Evolutionary conservation across 225 moss, liverwort and hornwort species (phyloP).

Genomic region (Pleurozium schreberi): DNA sequence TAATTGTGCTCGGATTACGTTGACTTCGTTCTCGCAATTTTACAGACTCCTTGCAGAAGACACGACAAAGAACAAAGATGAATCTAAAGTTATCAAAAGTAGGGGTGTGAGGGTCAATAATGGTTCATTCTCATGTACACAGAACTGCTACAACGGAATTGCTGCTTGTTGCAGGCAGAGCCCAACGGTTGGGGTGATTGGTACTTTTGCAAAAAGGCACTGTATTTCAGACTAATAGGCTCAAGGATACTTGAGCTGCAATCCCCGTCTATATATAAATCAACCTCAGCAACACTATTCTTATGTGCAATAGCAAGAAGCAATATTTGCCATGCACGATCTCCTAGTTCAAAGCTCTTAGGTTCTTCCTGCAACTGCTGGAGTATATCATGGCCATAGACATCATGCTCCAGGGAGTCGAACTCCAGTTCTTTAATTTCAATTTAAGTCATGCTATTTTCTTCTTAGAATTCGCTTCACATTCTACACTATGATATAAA

Average conservation of each 20-base stretch:
- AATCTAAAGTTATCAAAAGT: neutral
- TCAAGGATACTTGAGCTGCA: constrained; percentile 51
- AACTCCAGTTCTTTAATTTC: neutral
- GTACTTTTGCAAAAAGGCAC: constrained; percentile 33
- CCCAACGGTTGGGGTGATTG: neutral
- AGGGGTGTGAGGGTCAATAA: neutral
- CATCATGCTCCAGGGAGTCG: neutral
- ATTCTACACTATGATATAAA: neutral
- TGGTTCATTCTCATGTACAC: neutral
- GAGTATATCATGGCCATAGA: constrained; percentile 27
- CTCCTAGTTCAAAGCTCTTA: constrained; percentile 22
- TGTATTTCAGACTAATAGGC: constrained; percentile 39
- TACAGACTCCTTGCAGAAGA: neutral
- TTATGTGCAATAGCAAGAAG: constrained; percentile 52
- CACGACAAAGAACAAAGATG: neutral
- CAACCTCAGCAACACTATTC: constrained; percentile 42
- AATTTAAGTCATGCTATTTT: neutral
- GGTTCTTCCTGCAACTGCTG: constrained; percentile 39
- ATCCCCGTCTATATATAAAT: constrained; percentile 13
- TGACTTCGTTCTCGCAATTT: neutral
- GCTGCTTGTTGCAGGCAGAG: neutral
- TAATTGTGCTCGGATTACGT: neutral
- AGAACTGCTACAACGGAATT: too few relatives aligned
- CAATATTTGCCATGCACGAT: constrained; percentile 62
- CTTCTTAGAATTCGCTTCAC: neutral